Percentiles rank a stretch among this genome's conserved stretches.
These are phyloP conservation scores for Penicillium silybi DNA, from an alignment of 495 filamentous ascomycete species.

Conservation along the genomic window DNA sequence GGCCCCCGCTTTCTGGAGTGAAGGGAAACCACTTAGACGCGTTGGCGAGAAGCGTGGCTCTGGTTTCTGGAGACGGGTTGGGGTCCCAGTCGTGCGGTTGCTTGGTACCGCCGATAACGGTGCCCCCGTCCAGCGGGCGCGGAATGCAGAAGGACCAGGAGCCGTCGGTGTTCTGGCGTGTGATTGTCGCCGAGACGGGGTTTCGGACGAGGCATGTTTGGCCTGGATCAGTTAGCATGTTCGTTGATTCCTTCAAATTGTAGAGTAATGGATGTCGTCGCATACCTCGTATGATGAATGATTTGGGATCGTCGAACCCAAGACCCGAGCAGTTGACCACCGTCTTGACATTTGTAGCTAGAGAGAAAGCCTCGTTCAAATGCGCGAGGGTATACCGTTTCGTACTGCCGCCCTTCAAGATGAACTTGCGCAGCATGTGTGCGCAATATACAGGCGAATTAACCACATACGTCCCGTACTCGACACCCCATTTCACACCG, in stretches of 20 bases:
- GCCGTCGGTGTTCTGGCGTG: constrained; percentile 55
- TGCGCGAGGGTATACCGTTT: constrained; percentile 41
- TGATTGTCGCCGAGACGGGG: constrained; percentile 50
- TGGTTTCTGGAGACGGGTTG: constrained; percentile 41
- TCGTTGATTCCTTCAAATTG: neutral
- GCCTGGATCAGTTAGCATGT: constrained; percentile 12
- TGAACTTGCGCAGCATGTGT: constrained; percentile 51
- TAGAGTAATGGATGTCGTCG: neutral
- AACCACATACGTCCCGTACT: constrained; percentile 55
- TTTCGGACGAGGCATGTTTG: constrained; percentile 47
- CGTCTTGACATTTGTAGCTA: constrained; percentile 35
- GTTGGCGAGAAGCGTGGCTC: constrained; percentile 44
- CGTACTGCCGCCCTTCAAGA: constrained; percentile 45
- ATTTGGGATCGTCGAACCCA: constrained; percentile 49
- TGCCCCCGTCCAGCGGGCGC: constrained; percentile 55
- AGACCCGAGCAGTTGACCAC: constrained; percentile 58
- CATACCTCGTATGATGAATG: constrained; percentile 54
- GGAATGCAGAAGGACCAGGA: constrained; percentile 60
- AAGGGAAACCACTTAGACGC: constrained; percentile 45
- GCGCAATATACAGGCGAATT: constrained; percentile 61
- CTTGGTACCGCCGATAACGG: constrained; percentile 61
- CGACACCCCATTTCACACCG: constrained; percentile 50
- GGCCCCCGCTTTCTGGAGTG: constrained; percentile 26
- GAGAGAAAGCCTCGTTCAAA: constrained; percentile 45
- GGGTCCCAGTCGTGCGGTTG: constrained; percentile 54